Base-by-base conservation (phyloP, 345 rosid species). In the Eucalyptus tenuipes region DNA sequence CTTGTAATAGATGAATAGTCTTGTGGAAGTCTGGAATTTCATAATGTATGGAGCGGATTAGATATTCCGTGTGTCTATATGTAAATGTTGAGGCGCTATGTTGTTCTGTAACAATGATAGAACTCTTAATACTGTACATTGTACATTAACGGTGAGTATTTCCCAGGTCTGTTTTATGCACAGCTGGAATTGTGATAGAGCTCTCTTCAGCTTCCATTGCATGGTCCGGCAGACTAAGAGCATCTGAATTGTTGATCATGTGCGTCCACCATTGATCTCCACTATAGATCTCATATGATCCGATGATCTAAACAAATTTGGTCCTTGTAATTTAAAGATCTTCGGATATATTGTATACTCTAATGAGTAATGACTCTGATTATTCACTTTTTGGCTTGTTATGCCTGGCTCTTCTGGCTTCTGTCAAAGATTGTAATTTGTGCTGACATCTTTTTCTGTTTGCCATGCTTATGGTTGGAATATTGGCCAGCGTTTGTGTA, bases 1-100 rank as follows among this genome's bases (percentile, higher is more conserved):
- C 75, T 2, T 5, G 0, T n/a, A 40, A 64, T n/a, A 1, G 75
- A 0, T n/a, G 37, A n/a, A 0, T 4, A n/a, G 37, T 64, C 20
- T n/a, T 64, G 15, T 7, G 37, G 40, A 64, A 64, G 40, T n/a
- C 0, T 64, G 75, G 75, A 1, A 64, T 64, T n/a, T n/a, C 37
- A n/a, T 64, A n/a, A n/a, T 64, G 3, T 15, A 64, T 64, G 37
- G 37, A 64, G 75, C 11, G 3, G 68, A 61, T 61, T 61, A 61
- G 0, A 1, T 61, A 29, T 27, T 61, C 68, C 17, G 68, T 61
- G 68, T 61, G 68, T 61, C 33, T 61, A 29, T 12, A 61, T 61
- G 68, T 1, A 61, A 61, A 61, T 0, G 68, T 61, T 12, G 40
- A 64, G 75, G 75, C 17, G 75, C 75, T 29, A 29, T 61, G 40